phyloP scores from a whole-genome alignment of 306 rosid species.

The Leucaena leucocephala region DNA sequence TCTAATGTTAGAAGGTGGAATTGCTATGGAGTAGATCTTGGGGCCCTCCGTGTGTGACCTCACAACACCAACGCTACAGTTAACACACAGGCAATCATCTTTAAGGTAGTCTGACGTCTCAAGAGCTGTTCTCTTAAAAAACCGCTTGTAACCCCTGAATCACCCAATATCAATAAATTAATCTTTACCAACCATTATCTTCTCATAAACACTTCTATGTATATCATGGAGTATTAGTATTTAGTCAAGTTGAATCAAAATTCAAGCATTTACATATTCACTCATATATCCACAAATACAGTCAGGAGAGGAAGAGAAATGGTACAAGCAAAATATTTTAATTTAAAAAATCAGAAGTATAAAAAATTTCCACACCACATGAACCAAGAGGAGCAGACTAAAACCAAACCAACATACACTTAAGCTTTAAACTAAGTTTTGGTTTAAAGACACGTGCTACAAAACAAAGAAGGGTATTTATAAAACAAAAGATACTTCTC shows the following conservation, averaged over 20 bases:
- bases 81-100: conserved; percentile 74
- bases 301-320: background rate
- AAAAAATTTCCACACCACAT: background rate
- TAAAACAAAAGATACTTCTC: conserved; percentile 17
- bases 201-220: conserved; percentile 5
- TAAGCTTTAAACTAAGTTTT: background rate
- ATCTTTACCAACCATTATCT: background rate
- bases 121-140: conserved; percentile 69
- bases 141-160: conserved; percentile 88
- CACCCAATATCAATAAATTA: conserved; percentile 34
- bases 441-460: too few relatives aligned
- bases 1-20: conserved; percentile 54
- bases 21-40: conserved; percentile 55
- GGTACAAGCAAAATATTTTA: background rate
- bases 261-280: background rate
- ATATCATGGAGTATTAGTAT: background rate
- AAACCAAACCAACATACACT: background rate
- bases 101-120: conserved; percentile 84
- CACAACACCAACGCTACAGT: conserved; percentile 87
- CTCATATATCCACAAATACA: background rate
- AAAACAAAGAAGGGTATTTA: background rate
- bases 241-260: background rate
- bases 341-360: background rate
- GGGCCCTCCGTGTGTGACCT: conserved; percentile 79
- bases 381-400: background rate